Conservation (phyloP, 1,284 basidiomycete genomes). For the Melampsora occidentalis region DNA sequence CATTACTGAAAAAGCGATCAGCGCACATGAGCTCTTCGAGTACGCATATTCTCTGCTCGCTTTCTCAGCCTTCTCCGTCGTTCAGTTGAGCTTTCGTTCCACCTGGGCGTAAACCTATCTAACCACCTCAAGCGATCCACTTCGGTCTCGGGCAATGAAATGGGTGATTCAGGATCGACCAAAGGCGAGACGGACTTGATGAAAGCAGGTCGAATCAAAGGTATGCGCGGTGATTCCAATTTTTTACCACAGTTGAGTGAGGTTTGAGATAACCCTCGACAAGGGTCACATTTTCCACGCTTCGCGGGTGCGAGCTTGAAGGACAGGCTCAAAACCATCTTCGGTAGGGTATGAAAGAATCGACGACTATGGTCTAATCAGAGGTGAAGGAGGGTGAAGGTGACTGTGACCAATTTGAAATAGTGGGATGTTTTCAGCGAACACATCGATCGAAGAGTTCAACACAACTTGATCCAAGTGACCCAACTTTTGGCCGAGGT, state of each 20-base stretch:
- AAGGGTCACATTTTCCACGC: background rate
- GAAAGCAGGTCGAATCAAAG: constrained; percentile 3
- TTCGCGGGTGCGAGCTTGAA: background rate
- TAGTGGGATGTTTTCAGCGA: too few relatives aligned
- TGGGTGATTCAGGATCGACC: constrained; percentile 18
- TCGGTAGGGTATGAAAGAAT: background rate
- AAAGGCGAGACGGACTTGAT: constrained; percentile 22
- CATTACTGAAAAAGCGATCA: background rate
- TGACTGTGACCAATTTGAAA: too few relatives aligned
- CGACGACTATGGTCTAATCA: too few relatives aligned
- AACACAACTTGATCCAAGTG: too few relatives aligned
- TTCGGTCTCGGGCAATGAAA: constrained; percentile 24
- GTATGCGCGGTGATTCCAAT: constrained; percentile 16
- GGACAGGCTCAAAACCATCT: background rate
- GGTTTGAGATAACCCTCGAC: constrained; percentile 2
- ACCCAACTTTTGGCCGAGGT: too few relatives aligned
- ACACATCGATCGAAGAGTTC: too few relatives aligned
- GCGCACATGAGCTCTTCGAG: constrained; percentile 23
- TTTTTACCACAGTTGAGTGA: background rate
- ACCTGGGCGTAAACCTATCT: constrained; percentile 30
- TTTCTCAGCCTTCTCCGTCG: constrained; percentile 10
- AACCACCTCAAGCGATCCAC: constrained; percentile 22
- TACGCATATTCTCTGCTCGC: constrained; percentile 20
- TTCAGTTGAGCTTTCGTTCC: constrained; percentile 19
- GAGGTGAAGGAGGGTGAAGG: too few relatives aligned